Conservation (phyloP, 2,329 filamentous ascomycete species). For the Verticillium nonalfalfae region DNA sequence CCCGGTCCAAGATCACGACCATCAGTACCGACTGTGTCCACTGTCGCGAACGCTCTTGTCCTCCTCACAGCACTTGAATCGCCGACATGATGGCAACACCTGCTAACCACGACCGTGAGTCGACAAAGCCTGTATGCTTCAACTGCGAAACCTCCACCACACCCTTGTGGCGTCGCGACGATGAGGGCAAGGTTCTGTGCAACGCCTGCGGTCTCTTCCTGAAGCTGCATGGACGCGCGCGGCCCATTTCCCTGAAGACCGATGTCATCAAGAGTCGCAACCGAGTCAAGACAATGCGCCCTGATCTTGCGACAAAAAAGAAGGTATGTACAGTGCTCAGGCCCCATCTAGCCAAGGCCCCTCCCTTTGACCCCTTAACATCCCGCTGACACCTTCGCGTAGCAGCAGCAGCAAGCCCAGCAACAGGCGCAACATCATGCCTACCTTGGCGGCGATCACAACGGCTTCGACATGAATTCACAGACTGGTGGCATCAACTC, state of each 20-base stretch:
- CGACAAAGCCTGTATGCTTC: conserved; percentile 86
- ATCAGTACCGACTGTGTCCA: neutral
- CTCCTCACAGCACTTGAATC: conserved; percentile 17
- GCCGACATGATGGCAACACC: conserved; percentile 44
- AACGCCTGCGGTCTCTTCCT: conserved; percentile 97
- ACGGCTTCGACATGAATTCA: conserved; percentile 53
- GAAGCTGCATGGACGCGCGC: conserved; percentile 88
- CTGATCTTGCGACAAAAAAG: conserved; percentile 73
- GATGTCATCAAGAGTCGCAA: conserved; percentile 99
- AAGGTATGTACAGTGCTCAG: conserved; percentile 54
- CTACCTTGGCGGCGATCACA: conserved; percentile 36
- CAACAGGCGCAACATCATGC: conserved; percentile 30
- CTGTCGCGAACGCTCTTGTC: conserved; percentile 3
- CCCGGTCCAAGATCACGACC: neutral
- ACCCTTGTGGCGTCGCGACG: conserved; percentile 94
- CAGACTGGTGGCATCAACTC: conserved; percentile 30
- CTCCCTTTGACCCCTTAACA: neutral
- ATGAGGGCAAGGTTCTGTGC: conserved; percentile 91
- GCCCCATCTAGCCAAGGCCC: neutral
- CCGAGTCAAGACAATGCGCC: conserved; percentile 80
- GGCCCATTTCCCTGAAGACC: conserved; percentile 94
- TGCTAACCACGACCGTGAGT: conserved; percentile 50
- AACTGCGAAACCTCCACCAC: conserved; percentile 96
- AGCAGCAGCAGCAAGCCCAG: conserved; percentile 22
- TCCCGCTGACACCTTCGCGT: conserved; percentile 1